Evolutionary conservation across 164 flowering plant species (phyloP).

Genomic region (Taxillus chinensis): DNA sequence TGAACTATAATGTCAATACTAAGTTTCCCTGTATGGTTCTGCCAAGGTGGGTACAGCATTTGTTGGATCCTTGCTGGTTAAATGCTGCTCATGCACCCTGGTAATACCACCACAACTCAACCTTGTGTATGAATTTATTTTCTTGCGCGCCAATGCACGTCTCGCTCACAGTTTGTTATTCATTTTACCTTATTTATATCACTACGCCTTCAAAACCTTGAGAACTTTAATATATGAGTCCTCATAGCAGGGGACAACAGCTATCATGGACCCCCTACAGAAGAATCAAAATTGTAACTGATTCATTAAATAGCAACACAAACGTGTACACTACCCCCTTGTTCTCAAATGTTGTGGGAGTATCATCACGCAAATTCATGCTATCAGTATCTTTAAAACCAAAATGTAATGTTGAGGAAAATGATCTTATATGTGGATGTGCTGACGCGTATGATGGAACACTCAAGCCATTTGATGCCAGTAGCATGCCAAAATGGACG

Average conservation of each 20-base stretch:
- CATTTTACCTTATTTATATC: slow-evolving; percentile 12
- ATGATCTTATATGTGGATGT: no score
- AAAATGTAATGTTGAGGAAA: background rate
- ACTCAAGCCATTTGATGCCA: no score
- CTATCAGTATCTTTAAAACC: slow-evolving; percentile 50
- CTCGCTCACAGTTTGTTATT: no score
- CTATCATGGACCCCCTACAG: no score
- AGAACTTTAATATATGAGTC: slow-evolving; percentile 84
- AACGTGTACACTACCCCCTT: slow-evolving; percentile 26
- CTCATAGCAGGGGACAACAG: no score
- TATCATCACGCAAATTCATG: slow-evolving; percentile 50
- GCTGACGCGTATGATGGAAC: no score
- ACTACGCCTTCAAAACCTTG: slow-evolving; percentile 77
- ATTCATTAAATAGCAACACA: slow-evolving; percentile 26
- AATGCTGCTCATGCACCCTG: background rate
- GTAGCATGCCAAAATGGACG: no score
- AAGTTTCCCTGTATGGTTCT: no score
- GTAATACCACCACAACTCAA: background rate
- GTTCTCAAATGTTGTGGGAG: slow-evolving; percentile 63
- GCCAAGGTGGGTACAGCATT: no score
- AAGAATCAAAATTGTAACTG: no score
- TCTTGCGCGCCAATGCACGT: no score
- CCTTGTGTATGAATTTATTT: background rate
- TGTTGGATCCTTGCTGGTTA: background rate
- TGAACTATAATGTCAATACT: background rate